These are phyloP conservation scores for Boletus subparvulus DNA, from an alignment of 768 basidiomycete genomes.

Conservation along the genomic window DNA sequence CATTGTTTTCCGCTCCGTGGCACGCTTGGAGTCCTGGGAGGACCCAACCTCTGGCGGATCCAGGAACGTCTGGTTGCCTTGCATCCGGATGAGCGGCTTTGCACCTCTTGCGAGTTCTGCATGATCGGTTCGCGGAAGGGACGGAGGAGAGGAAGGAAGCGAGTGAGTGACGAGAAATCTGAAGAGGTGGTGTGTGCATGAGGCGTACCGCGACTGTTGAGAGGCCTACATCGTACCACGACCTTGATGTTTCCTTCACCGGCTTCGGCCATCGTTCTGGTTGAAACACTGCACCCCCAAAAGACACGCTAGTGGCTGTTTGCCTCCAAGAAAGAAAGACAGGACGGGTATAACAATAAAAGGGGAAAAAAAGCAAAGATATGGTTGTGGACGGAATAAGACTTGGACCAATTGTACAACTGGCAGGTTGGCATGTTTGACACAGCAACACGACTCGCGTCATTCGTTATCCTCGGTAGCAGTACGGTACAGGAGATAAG, in stretches of 20 bases:
- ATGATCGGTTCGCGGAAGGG: conserved; percentile 7
- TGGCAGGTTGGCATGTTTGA: conserved; percentile 6
- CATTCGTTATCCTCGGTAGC: conserved; percentile 4
- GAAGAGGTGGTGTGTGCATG: conserved; percentile 2
- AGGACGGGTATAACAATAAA: conserved; percentile 2
- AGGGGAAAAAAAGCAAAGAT: background rate
- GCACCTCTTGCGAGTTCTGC: conserved; percentile 92
- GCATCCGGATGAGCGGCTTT: conserved; percentile 92
- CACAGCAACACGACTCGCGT: conserved; percentile 21
- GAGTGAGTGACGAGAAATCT: conserved; percentile 3
- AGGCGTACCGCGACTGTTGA: conserved; percentile 86
- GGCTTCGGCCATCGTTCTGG: conserved; percentile 60
- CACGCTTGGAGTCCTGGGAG: conserved; percentile 68
- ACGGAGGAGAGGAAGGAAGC: background rate
- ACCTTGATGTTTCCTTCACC: conserved; percentile 92
- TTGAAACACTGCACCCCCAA: conserved; percentile 17
- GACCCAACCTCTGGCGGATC: conserved; percentile 85
- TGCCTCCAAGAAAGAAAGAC: conserved; percentile 14
- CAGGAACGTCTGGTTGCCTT: conserved; percentile 88
- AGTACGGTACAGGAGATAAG: background rate
- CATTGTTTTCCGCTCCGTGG: conserved; percentile 88
- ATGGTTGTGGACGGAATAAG: conserved; percentile 6
- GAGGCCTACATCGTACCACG: conserved; percentile 92
- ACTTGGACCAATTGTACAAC: background rate
- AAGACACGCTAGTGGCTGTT: conserved; percentile 9